A percentile compares a stretch with the other conserved stretches of the same genome.
Evolutionary conservation across 257 asterid species (phyloP).

Genomic region (Solanum virginianum): DNA sequence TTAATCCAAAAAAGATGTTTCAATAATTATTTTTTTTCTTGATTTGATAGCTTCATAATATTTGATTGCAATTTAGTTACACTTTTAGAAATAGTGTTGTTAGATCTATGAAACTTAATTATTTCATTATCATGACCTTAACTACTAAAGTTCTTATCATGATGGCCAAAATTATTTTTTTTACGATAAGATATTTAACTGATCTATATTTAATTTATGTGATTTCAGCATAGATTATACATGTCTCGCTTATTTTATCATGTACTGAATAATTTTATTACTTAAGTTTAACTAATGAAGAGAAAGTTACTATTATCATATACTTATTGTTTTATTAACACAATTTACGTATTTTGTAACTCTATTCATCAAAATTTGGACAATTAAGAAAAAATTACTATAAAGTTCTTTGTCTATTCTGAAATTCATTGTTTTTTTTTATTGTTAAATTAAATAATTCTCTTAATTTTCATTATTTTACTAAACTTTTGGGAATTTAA

Average conservation of each 20-base stretch:
- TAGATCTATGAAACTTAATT: neutral
- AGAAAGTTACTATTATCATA: neutral
- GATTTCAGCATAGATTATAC: neutral
- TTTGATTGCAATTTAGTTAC: neutral
- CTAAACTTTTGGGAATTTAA: neutral
- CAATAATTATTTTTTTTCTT: neutral
- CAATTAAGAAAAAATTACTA: neutral
- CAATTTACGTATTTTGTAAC: neutral
- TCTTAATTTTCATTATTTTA: neutral
- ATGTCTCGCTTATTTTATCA: neutral
- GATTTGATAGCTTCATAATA: neutral
- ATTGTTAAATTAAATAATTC: neutral
- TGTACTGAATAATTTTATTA: neutral
- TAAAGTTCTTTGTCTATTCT: neutral
- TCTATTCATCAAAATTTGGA: neutral
- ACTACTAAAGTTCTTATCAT: neutral
- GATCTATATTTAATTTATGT: neutral
- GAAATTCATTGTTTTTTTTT: neutral
- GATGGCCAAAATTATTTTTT: neutral
- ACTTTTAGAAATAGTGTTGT: neutral
- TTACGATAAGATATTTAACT: neutral
- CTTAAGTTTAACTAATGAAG: rapidly evolving
- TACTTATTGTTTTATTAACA: neutral
- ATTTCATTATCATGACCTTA: neutral
- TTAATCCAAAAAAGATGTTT: neutral